Conservation (phyloP, 306 rosid species). For the Prinsepia uniflora region DNA sequence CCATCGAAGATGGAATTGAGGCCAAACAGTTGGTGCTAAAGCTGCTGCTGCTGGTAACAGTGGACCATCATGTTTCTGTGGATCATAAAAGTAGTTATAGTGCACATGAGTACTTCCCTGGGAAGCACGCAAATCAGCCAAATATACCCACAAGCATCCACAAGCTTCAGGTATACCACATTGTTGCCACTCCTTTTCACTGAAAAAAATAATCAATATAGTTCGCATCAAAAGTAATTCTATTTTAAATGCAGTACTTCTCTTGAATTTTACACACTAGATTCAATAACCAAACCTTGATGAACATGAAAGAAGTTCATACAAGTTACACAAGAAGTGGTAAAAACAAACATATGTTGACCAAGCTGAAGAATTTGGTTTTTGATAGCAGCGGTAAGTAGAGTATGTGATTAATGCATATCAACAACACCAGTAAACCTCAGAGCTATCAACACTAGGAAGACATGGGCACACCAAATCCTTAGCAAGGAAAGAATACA, state of each 20-base stretch:
- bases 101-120: constrained; percentile 73
- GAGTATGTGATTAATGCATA: neutral
- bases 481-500: neutral
- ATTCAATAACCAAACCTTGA: neutral
- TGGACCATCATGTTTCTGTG: constrained; percentile 47
- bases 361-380: neutral
- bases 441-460: neutral
- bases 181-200: constrained; percentile 88
- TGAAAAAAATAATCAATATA: constrained; percentile 29
- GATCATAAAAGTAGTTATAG: constrained; percentile 77
- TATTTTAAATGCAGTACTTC: neutral
- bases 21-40: constrained; percentile 93
- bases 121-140: constrained; percentile 64
- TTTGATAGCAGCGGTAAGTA: neutral
- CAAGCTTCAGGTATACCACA: constrained; percentile 65
- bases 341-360: neutral
- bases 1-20: constrained; percentile 93
- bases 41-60: constrained; percentile 93
- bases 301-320: neutral
- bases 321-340: neutral
- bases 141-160: constrained; percentile 90
- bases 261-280: neutral
- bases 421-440: neutral
- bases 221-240: neutral
- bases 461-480: neutral